Evolutionary conservation across 176 grass and related monocot species (phyloP).

Genomic region (Thinopyrum elongatum): DNA sequence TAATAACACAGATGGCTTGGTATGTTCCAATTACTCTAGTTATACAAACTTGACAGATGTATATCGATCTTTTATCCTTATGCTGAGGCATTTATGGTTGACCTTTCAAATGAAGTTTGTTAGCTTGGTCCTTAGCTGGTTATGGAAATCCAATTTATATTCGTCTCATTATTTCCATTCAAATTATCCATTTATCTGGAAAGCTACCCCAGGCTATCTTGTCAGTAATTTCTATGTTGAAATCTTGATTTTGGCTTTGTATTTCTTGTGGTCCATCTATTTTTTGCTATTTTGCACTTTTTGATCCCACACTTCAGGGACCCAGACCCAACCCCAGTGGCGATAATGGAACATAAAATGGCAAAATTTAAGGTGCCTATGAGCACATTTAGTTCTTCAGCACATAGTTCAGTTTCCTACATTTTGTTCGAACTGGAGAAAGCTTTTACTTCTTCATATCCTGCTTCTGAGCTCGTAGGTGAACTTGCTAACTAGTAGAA

Average conservation of each 20-base stretch:
- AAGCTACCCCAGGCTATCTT: not conserved
- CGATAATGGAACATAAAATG: not conserved
- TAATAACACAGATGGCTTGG: conserved; percentile 81
- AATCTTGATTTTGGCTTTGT: not conserved
- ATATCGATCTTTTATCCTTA: not conserved
- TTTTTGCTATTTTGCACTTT: not conserved
- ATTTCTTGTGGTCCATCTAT: not conserved
- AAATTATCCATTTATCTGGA: not conserved
- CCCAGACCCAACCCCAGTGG: not conserved
- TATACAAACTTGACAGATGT: not conserved
- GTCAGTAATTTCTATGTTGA: not conserved
- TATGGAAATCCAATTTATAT: not conserved
- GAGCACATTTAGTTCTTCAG: not conserved
- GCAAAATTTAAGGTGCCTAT: not conserved
- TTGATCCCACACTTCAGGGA: not conserved
- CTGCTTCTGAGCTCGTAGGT: not conserved
- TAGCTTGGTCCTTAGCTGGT: not conserved
- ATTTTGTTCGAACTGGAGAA: not conserved
- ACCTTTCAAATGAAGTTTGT: conserved; percentile 5
- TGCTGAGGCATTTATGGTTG: conserved; percentile 2
- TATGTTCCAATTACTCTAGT: conserved; percentile 26
- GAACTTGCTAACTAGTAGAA: not conserved
- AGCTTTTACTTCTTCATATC: not conserved
- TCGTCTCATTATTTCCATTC: not conserved
- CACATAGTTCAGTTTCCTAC: not conserved